Evolutionary conservation across 805 yeast species (phyloP).

Genomic region (Blastobotrys mokoenaii): DNA sequence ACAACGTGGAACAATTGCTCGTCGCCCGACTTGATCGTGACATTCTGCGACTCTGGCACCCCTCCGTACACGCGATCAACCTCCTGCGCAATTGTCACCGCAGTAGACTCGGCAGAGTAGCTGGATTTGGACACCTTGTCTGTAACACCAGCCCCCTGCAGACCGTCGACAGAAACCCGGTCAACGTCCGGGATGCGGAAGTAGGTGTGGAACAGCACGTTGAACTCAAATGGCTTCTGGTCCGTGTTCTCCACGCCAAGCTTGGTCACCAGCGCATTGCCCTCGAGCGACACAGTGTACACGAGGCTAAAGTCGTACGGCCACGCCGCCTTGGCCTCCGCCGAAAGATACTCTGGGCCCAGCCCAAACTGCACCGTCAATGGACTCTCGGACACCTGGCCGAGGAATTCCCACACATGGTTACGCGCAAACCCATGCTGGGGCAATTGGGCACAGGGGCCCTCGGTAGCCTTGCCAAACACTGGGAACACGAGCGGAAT

Average conservation of each 20-base stretch:
- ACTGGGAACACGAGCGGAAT: conserved; percentile 93
- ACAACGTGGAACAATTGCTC: conserved; percentile 58
- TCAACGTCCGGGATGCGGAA: conserved; percentile 66
- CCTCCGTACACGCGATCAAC: conserved; percentile 76
- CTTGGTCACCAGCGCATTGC: conserved; percentile 51
- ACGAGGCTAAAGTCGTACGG: conserved; percentile 70
- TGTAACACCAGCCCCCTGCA: conserved; percentile 60
- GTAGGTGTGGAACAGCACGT: conserved; percentile 93
- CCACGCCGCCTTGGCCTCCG: conserved; percentile 53
- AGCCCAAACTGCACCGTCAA: conserved; percentile 86
- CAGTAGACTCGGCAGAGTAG: conserved; percentile 24
- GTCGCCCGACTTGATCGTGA: conserved; percentile 66
- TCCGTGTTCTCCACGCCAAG: conserved; percentile 75
- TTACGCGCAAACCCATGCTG: conserved; percentile 96
- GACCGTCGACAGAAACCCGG: conserved; percentile 67
- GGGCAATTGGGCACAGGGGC: conserved; percentile 59
- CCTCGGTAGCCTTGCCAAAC: conserved; percentile 58
- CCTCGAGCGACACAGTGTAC: conserved; percentile 54
- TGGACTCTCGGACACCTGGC: conserved; percentile 62
- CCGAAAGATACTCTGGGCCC: conserved; percentile 72
- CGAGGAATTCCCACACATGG: conserved; percentile 88
- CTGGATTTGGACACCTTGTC: conserved; percentile 66
- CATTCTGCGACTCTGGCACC: conserved; percentile 36
- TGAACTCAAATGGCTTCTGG: conserved; percentile 58
- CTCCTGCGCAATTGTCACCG: conserved; percentile 40